A percentile compares a stretch with the other conserved stretches of the same genome.
These are phyloP conservation scores for Alternaria viburni DNA, from an alignment of 2,329 filamentous ascomycete species.

Conservation along the genomic window DNA sequence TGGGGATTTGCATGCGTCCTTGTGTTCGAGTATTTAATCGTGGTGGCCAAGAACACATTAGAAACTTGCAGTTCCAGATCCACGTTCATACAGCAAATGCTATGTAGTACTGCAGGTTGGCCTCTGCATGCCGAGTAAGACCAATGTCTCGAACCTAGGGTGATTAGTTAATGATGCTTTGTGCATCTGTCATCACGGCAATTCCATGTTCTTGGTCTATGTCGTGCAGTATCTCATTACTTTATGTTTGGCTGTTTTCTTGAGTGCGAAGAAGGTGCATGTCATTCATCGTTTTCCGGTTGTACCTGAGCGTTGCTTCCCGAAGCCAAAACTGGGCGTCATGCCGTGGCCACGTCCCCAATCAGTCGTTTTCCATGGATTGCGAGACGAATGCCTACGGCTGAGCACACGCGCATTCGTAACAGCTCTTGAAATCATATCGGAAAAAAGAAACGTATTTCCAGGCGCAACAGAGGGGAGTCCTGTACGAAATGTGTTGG, in stretches of 20 bases:
- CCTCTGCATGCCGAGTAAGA: not conserved
- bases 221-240: not conserved
- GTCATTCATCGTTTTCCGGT: not conserved
- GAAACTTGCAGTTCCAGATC: not conserved
- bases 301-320: not conserved
- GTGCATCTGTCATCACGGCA: not conserved
- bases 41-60: not conserved
- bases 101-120: not conserved
- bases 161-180: no score
- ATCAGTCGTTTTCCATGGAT: not conserved
- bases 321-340: not conserved
- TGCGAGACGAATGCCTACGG: not conserved
- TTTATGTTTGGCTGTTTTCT: not conserved
- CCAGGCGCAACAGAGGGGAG: conserved; percentile 10
- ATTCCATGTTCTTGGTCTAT: not conserved
- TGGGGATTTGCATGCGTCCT: not conserved
- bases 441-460: not conserved
- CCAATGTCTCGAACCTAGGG: no score
- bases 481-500: conserved; percentile 29
- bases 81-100: not conserved
- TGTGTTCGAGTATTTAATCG: not conserved
- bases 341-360: not conserved
- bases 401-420: not conserved
- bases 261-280: not conserved
- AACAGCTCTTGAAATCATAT: not conserved